Evolutionary conservation across 306 rosid genomes (phyloP), one percentile per base, ranked within the genome.

Genomic region (Ormosia emarginata): DNA sequence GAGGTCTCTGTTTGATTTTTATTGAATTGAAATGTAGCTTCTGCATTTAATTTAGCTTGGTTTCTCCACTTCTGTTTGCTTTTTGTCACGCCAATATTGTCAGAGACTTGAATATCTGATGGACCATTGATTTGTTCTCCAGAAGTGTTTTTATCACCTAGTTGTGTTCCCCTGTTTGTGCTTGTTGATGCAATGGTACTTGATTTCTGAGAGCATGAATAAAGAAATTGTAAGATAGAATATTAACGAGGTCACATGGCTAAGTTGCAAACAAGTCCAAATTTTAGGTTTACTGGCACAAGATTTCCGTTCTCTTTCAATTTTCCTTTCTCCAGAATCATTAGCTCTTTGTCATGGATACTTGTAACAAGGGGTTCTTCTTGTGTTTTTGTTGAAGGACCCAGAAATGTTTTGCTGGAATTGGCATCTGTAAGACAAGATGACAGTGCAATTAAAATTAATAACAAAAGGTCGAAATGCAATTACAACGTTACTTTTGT

Each of bases 391-490:
- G 36, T 5, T 24, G 64, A 76, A 68, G 56, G 15, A 44, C n/a
- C 15, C 29, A 30, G 8, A 32, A 59, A 10, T 15, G 44, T 33
- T 56, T 67, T 4, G 15, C 57, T 56, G 14, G 66, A 36, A n/a
- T 82, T 49, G 74, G 49, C 8, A 57, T 53, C 79, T 82, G 77
- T 61, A 70, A 69, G 14, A 66, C 43, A 77, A 34, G 3, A 70
- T 4, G 11, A 75, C 3, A 57, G 12, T 1, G 17, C 13, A 67
- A 24, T 52, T 43, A 47, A 46, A 15, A 82, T 47, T 69, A 76
- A 39, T 57, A 33, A 49, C 10, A 15, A 11, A 24, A 39, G 2
- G 24, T 24, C 0, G 24, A 24, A 37, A 37, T 37, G 41, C 41
- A 5, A 37, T 37, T 4, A 37, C 24, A 24, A 24, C 24, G 24